Percentiles rank a stretch among this genome's conserved stretches.
These are phyloP conservation scores for Stramenopiles sp. DNA, from an alignment of 352 stramenopile species.

Conservation along the genomic window DNA sequence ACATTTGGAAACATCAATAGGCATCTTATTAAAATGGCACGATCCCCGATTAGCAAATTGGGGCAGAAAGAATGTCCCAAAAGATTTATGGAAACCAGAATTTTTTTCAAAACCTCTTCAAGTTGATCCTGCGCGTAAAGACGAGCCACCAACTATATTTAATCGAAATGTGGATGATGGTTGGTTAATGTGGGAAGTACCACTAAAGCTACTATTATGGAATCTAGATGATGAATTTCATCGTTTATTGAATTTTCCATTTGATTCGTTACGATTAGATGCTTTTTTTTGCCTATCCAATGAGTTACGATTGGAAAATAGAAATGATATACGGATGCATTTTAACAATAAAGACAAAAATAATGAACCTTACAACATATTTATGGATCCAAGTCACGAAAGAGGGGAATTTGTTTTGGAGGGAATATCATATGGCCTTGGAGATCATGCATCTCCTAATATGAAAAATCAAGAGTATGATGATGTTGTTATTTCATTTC, in stretches of 20 bases:
- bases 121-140: not conserved
- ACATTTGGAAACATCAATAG: not conserved
- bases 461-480: not conserved
- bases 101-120: not conserved
- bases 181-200: not conserved
- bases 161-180: not conserved
- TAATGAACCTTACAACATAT: not conserved
- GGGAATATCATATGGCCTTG: not conserved
- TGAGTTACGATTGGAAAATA: not conserved
- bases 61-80: not conserved
- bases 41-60: not conserved
- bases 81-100: not conserved
- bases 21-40: not conserved
- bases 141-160: not conserved
- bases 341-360: not conserved
- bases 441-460: not conserved
- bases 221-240: not conserved
- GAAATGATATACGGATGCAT: not conserved
- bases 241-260: not conserved
- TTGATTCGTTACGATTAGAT: not conserved
- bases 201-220: not conserved
- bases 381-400: not conserved
- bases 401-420: not conserved
- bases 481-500: not conserved
- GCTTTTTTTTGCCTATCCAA: not conserved